Percentiles rank a stretch among this genome's conserved stretches.
Evolutionary conservation across 2,329 filamentous ascomycete genomes (phyloP).

Genomic region (Mycosphaerella sp.): DNA sequence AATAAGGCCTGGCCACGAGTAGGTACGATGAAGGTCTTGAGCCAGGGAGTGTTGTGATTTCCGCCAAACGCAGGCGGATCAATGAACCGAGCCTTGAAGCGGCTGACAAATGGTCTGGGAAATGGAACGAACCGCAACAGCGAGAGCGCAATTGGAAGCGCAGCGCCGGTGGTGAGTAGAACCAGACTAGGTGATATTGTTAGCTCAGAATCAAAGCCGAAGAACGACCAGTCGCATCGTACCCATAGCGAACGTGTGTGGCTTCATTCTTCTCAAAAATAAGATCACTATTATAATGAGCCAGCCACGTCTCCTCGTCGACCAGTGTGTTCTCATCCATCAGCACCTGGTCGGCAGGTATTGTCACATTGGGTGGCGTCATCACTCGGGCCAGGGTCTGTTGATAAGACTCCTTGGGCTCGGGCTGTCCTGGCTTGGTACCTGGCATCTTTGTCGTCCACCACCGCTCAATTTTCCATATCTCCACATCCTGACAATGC

Average conservation of each 20-base stretch:
- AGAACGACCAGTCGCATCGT: background rate
- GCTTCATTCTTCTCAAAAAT: slow-evolving; percentile 30
- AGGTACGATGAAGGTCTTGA: slow-evolving; percentile 20
- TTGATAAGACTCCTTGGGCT: slow-evolving; percentile 25
- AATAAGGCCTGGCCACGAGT: slow-evolving; percentile 27
- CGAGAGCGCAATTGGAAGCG: slow-evolving; percentile 18
- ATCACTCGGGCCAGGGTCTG: slow-evolving; percentile 25
- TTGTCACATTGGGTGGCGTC: slow-evolving; percentile 18
- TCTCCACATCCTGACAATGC: slow-evolving; percentile 23
- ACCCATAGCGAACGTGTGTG: slow-evolving; percentile 32
- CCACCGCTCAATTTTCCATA: slow-evolving; percentile 28
- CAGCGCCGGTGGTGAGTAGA: slow-evolving; percentile 18
- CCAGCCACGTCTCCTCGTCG: slow-evolving; percentile 25
- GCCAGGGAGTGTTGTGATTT: slow-evolving; percentile 6
- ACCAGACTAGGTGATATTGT: slow-evolving; percentile 15
- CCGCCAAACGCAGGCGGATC: slow-evolving; percentile 15
- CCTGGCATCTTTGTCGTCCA: slow-evolving; percentile 25
- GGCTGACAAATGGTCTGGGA: slow-evolving; percentile 4
- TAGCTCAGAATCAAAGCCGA: background rate
- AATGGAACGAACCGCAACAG: slow-evolving; percentile 18
- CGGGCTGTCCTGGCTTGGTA: slow-evolving; percentile 12
- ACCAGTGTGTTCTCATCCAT: slow-evolving; percentile 31
- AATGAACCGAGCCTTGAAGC: slow-evolving; percentile 17
- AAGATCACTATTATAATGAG: slow-evolving; percentile 25
- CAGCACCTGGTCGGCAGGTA: slow-evolving; percentile 22